Conservation (phyloP, 805 yeast genomes). For the Yarrowia keelungensis region DNA sequence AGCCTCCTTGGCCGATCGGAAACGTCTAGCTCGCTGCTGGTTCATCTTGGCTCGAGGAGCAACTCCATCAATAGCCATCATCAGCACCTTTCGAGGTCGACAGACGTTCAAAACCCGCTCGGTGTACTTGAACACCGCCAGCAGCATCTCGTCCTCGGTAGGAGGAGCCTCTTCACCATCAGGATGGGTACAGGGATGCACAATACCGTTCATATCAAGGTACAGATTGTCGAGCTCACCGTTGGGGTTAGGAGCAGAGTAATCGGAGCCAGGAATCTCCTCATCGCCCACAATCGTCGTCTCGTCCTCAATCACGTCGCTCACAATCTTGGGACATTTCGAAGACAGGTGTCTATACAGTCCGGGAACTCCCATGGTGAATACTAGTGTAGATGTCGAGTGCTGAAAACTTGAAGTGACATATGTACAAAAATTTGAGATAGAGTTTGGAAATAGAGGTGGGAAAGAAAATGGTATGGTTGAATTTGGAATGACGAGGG, state of each 20-base stretch:
- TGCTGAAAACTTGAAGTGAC: too few species aligned
- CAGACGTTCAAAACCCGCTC: conserved; percentile 93
- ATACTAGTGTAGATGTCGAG: background rate
- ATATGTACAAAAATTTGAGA: background rate
- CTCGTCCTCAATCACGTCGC: conserved; percentile 83
- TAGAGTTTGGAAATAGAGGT: background rate
- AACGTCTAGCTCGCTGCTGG: conserved; percentile 93
- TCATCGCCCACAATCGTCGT: conserved; percentile 63
- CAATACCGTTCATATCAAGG: conserved; percentile 98
- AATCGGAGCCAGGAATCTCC: conserved; percentile 64
- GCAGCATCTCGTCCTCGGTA: conserved; percentile 95
- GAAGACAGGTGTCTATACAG: conserved; percentile 94
- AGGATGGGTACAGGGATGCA: conserved; percentile 98
- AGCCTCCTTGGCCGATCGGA: conserved; percentile 91
- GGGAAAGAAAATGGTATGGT: background rate
- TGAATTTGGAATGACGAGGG: background rate
- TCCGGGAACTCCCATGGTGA: conserved; percentile 84
- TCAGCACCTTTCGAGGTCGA: conserved; percentile 86
- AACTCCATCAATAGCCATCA: conserved; percentile 98
- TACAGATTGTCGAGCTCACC: conserved; percentile 95
- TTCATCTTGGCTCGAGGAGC: conserved; percentile 99
- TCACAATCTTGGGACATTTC: conserved; percentile 91
- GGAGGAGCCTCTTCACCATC: conserved; percentile 96
- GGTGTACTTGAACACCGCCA: conserved; percentile 91
- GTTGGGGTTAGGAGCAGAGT: conserved; percentile 83